Evolutionary conservation across 495 filamentous ascomycete species (phyloP).

Genomic region (Penicillium simplicissimum): DNA sequence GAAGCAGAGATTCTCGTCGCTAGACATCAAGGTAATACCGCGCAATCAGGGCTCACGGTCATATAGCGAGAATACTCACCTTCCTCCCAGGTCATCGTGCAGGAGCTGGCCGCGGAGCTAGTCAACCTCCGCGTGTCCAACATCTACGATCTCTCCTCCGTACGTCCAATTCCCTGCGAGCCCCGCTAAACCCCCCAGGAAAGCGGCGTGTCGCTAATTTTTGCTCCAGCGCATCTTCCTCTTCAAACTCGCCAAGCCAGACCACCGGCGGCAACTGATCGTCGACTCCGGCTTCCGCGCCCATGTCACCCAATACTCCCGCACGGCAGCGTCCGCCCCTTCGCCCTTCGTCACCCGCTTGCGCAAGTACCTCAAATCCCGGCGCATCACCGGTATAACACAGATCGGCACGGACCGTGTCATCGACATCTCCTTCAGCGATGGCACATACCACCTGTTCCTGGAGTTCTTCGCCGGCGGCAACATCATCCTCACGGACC

Average conservation of each 20-base stretch:
- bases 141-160: conserved; percentile 91
- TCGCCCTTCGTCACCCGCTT: conserved; percentile 80
- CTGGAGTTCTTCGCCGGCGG: conserved; percentile 96
- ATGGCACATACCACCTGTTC: conserved; percentile 83
- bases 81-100: conserved; percentile 72
- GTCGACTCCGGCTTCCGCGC: conserved; percentile 96
- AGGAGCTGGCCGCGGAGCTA: conserved; percentile 79
- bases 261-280: conserved; percentile 80
- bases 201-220: neutral
- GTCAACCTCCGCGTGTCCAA: conserved; percentile 81
- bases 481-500: conserved; percentile 89
- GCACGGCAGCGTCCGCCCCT: conserved; percentile 78
- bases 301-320: conserved; percentile 86
- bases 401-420: conserved; percentile 94
- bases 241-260: conserved; percentile 85
- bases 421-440: conserved; percentile 88
- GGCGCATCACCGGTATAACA: conserved; percentile 74
- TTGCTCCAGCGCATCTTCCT: conserved; percentile 80
- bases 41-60: neutral
- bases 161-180: conserved; percentile 29
- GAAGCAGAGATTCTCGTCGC: conserved; percentile 96
- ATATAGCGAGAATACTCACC: conserved; percentile 5
- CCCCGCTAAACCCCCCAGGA: neutral
- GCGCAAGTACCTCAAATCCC: conserved; percentile 83
- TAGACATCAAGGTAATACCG: conserved; percentile 74